Evolutionary conservation across 345 rosid species (phyloP), one percentile per base, ranked within the genome.

Genomic region (Syzygium aqueum): DNA sequence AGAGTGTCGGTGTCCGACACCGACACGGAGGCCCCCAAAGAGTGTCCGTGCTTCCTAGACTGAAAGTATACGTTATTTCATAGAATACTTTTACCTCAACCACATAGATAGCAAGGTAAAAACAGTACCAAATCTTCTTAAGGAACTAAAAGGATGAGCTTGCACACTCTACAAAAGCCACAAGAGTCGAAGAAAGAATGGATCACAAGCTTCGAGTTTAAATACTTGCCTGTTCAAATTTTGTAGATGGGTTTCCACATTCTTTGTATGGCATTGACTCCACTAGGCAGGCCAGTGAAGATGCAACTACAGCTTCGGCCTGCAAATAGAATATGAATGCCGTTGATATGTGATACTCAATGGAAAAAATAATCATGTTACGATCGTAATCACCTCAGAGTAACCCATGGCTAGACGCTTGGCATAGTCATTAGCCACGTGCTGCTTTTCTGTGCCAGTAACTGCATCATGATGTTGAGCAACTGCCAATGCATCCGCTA

Each of bases 381-480:
- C 37, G 33, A 53, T 92, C 78, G 88, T 85, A 67, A 84, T 85
- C 90, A 96, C 99, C 98, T 97, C 98, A 16, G 85, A 85, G 86
- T 95, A 95, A 87, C 99, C 99, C 78, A 97, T 95, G 51, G 98
- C 93, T 85, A 96, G 91, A 87, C 99, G 93, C 90, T 94, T 95
- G 50, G 96, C 95, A 91, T 97, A 97, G 91, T 97, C 99, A 91
- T 94, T 84, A 87, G 99, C 99, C 87, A 97, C 99, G 37, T 97
- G 99, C 87, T 97, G 98, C 93, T 94, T 91, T 78, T 94, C 95
- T 57, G 99, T 97, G 88, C 99, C 99, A 78, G 95, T 89, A 89
- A 97, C 99, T 77, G 96, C 99, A 84, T 97, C 99, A 88, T 97
- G 99, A 92, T 97, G 99, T 86, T 97, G 99, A 86, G 98, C 96